Conservation (phyloP, 1,284 basidiomycete species). For the Psilocybe mexicana region DNA sequence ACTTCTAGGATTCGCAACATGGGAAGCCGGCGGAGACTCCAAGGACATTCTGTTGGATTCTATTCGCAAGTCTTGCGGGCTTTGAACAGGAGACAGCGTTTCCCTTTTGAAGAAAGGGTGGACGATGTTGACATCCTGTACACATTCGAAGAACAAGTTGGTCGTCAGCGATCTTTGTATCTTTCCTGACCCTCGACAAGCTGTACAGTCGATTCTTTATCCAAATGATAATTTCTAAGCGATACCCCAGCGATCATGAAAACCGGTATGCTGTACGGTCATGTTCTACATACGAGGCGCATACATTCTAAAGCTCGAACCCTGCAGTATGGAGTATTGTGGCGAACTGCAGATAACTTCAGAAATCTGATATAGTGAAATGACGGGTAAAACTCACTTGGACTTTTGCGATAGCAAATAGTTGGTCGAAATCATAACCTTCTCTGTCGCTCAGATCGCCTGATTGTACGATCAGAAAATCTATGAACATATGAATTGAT, state of each 20-base stretch:
- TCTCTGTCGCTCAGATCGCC: conserved; percentile 76
- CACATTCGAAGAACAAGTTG: too few relatives aligned
- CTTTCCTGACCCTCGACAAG: too few relatives aligned
- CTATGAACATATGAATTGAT: neutral
- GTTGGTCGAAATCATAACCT: conserved; percentile 80
- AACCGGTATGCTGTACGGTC: too few relatives aligned
- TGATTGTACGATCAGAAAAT: conserved; percentile 23
- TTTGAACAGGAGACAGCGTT: neutral
- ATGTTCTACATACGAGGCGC: neutral
- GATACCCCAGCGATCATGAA: too few relatives aligned
- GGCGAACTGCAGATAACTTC: conserved; percentile 25
- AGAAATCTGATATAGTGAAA: neutral
- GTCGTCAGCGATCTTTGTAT: too few relatives aligned
- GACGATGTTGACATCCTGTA: too few relatives aligned
- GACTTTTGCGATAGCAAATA: conserved; percentile 81
- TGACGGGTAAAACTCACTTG: conserved; percentile 50
- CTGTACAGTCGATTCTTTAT: too few relatives aligned
- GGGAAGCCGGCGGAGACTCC: conserved; percentile 58
- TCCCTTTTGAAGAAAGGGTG: too few relatives aligned
- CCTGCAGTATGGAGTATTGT: conserved; percentile 37
- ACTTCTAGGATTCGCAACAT: conserved; percentile 56
- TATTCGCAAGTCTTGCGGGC: neutral
- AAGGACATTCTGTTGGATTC: conserved; percentile 45
- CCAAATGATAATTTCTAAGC: too few relatives aligned
- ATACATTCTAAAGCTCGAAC: conserved; percentile 37